These are phyloP conservation scores for Torulaspora microellipsoides DNA, from an alignment of 805 yeast species.

Conservation along the genomic window DNA sequence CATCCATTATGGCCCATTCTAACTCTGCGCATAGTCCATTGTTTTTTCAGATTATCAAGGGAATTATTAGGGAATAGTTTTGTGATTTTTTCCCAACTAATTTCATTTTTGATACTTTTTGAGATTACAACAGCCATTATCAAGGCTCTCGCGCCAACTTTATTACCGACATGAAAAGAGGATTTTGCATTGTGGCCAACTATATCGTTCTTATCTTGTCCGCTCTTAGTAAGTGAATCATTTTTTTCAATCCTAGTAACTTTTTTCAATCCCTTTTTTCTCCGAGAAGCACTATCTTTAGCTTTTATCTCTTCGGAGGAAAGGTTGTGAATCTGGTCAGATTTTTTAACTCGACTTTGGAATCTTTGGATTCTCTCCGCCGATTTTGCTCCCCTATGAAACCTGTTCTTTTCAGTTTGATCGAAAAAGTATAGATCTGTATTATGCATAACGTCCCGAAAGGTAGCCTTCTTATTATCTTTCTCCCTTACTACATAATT, in stretches of 20 bases:
- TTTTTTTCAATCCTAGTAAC: not conserved
- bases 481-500: constrained; percentile 24
- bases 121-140: constrained; percentile 64
- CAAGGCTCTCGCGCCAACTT: constrained; percentile 49
- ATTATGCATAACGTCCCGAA: constrained; percentile 26
- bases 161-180: constrained; percentile 30
- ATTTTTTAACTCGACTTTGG: constrained; percentile 15
- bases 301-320: not conserved
- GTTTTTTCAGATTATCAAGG: constrained; percentile 47
- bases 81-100: constrained; percentile 63
- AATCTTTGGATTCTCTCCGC: constrained; percentile 31
- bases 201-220: not conserved
- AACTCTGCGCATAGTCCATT: constrained; percentile 59
- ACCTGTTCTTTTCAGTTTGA: constrained; percentile 28
- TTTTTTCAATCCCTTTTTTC: constrained; percentile 1
- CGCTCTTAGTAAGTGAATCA: not conserved
- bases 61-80: constrained; percentile 40
- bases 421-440: constrained; percentile 35
- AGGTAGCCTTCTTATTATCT: constrained; percentile 24
- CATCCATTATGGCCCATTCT: constrained; percentile 58
- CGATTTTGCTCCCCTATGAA: constrained; percentile 29
- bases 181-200: not conserved
- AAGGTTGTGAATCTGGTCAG: not conserved
- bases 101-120: constrained; percentile 54
- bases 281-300: not conserved